Evolutionary conservation across 108 stramenopile species (phyloP).

Genomic region (Fistulifera pelliculosa): DNA sequence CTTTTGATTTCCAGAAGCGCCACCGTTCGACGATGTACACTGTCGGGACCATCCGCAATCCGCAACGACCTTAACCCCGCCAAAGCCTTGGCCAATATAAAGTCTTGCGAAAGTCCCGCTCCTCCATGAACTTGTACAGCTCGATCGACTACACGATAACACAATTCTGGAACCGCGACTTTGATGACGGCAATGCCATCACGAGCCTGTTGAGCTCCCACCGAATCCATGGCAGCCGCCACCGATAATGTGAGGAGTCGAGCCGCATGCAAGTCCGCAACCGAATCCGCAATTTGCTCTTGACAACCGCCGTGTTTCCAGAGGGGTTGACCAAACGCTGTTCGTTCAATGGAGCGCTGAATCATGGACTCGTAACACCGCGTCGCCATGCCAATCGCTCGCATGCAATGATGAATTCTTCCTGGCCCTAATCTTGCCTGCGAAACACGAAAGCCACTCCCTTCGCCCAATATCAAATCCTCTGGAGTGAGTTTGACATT

Average conservation of each 20-base stretch:
- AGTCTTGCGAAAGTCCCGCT: slow-evolving; percentile 82
- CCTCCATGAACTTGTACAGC: slow-evolving; percentile 90
- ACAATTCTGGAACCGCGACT: slow-evolving; percentile 74
- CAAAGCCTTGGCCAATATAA: slow-evolving; percentile 64
- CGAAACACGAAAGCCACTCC: slow-evolving; percentile 91
- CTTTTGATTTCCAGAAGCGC: slow-evolving; percentile 65
- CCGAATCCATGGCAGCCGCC: slow-evolving; percentile 58
- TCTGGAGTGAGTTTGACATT: slow-evolving; percentile 31
- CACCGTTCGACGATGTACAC: slow-evolving; percentile 76
- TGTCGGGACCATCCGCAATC: slow-evolving; percentile 97
- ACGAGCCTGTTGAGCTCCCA: slow-evolving; percentile 49
- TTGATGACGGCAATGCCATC: slow-evolving; percentile 83
- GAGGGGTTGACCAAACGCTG: slow-evolving; percentile 72
- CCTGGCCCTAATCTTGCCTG: slow-evolving; percentile 94
- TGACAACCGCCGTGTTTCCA: slow-evolving; percentile 70
- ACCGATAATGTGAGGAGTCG: slow-evolving; percentile 67
- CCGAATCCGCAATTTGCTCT: slow-evolving; percentile 76
- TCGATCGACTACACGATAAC: slow-evolving; percentile 74
- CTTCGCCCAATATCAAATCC: slow-evolving; percentile 77
- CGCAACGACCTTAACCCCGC: slow-evolving; percentile 79
- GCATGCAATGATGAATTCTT: slow-evolving; percentile 98
- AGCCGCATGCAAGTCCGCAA: slow-evolving; percentile 64
- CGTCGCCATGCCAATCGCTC: slow-evolving; percentile 83
- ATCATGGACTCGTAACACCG: slow-evolving; percentile 83
- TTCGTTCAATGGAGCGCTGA: slow-evolving; percentile 50